A percentile compares a stretch with the other conserved stretches of the same genome.
phyloP scores from a whole-genome alignment of 306 rosid genomes.

The Alnus rubra region DNA sequence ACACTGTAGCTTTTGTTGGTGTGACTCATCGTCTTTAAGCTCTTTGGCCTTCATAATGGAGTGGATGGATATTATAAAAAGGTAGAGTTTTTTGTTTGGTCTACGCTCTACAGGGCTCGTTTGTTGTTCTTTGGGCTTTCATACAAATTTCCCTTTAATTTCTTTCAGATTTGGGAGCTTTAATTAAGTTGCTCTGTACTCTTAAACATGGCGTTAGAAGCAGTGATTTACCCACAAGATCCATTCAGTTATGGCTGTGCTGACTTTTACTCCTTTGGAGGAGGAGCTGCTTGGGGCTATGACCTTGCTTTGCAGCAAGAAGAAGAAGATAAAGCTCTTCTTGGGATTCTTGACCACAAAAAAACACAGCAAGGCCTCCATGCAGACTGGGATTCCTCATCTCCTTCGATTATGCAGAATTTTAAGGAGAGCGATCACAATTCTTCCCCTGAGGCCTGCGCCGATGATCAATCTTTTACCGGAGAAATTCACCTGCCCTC shows the following conservation, averaged over 20 bases:
- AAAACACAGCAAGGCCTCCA: slow-evolving; percentile 10
- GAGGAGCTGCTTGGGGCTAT: slow-evolving; percentile 17
- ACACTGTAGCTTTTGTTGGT: slow-evolving; percentile 44
- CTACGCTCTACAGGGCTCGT: slow-evolving; percentile 36
- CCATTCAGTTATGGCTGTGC: slow-evolving; percentile 33
- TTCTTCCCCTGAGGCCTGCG: slow-evolving; percentile 37
- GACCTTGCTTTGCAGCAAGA: slow-evolving; percentile 22
- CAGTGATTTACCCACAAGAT: slow-evolving; percentile 45
- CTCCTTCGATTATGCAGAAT: slow-evolving; percentile 30
- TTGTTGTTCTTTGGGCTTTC: slow-evolving; percentile 12
- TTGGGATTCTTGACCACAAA: slow-evolving; percentile 11
- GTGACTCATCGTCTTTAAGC: slow-evolving; percentile 23
- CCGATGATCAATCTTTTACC: not conserved
- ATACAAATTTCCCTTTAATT: not conserved
- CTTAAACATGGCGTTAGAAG: slow-evolving; percentile 48
- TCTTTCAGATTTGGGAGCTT: not conserved
- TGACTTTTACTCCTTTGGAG: slow-evolving; percentile 35
- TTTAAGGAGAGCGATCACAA: slow-evolving; percentile 26
- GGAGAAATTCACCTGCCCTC: slow-evolving; percentile 4
- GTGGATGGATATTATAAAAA: slow-evolving; percentile 40
- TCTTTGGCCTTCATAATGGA: slow-evolving; percentile 25
- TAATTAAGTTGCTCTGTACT: not conserved
- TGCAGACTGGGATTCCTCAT: slow-evolving; percentile 32
- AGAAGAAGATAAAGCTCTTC: slow-evolving; percentile 31
- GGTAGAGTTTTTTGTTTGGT: slow-evolving; percentile 54